These are phyloP conservation scores for Zasmidium cellare DNA, from an alignment of 2,329 filamentous ascomycete genomes.

Conservation along the genomic window DNA sequence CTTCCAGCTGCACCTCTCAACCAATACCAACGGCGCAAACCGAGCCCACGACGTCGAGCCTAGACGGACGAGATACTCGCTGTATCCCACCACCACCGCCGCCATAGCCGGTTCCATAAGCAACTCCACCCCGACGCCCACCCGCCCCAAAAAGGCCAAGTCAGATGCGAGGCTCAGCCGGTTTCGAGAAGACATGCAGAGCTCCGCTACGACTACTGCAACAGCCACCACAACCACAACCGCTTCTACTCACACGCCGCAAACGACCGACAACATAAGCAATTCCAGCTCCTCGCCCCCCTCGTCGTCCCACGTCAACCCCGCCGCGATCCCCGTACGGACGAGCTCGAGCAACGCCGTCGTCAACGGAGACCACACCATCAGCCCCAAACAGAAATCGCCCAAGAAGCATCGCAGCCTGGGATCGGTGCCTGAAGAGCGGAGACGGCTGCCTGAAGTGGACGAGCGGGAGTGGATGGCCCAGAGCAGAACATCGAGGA, in stretches of 20 bases:
- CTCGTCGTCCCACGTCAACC: constrained; percentile 21
- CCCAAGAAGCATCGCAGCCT: constrained; percentile 27
- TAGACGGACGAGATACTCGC: constrained; percentile 6
- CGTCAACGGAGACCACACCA: constrained; percentile 29
- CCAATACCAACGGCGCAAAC: background rate
- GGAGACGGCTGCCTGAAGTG: constrained; percentile 20
- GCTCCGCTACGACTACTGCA: constrained; percentile 2
- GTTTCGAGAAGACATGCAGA: constrained; percentile 12
- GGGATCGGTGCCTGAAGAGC: constrained; percentile 23
- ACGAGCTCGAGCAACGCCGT: constrained; percentile 65
- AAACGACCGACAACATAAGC: background rate
- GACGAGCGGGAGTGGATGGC: constrained; percentile 33
- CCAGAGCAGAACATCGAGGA: constrained; percentile 13
- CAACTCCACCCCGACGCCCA: background rate
- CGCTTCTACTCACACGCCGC: background rate
- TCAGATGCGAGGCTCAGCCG: constrained; percentile 4
- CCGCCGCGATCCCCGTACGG: constrained; percentile 63
- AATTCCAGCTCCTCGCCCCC: constrained; percentile 3
- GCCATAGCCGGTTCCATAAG: background rate
- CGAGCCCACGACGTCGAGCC: background rate
- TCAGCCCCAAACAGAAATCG: constrained; percentile 9
- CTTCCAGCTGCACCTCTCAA: background rate
- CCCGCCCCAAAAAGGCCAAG: background rate
- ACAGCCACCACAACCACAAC: constrained; percentile 8
- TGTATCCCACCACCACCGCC: constrained; percentile 10